Percentiles rank a stretch among this genome's conserved stretches.
These are phyloP conservation scores for Cyphellophora attinorum DNA, from an alignment of 2,329 filamentous ascomycete species.

Conservation along the genomic window DNA sequence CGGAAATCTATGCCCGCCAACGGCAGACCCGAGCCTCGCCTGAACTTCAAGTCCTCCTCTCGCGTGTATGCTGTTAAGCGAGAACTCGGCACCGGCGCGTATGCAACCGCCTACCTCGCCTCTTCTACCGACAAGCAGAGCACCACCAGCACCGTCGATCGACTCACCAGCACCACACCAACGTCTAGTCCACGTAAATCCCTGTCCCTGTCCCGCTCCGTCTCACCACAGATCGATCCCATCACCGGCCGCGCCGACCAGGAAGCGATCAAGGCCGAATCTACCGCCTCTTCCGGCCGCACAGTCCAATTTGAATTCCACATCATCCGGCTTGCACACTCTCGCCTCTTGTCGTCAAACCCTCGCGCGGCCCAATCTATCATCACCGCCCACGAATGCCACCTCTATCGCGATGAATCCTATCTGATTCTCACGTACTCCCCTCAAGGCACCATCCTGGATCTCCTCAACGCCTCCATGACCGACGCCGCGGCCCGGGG, in stretches of 20 bases:
- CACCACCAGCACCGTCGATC: slow-evolving; percentile 36
- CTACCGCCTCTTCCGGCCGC: slow-evolving; percentile 61
- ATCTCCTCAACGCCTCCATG: slow-evolving; percentile 80
- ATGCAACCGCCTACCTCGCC: slow-evolving; percentile 87
- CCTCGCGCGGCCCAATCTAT: slow-evolving; percentile 64
- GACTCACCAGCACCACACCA: slow-evolving; percentile 29
- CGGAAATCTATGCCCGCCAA: slow-evolving; percentile 26
- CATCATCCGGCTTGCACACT: slow-evolving; percentile 76
- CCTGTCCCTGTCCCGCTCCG: slow-evolving; percentile 42
- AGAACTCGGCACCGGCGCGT: slow-evolving; percentile 86
- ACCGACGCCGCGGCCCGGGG: slow-evolving; percentile 48
- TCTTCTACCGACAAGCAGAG: slow-evolving; percentile 55
- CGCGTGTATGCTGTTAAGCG: slow-evolving; percentile 68
- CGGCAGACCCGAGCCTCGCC: slow-evolving; percentile 48
- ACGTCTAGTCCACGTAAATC: slow-evolving; percentile 17
- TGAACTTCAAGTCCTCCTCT: slow-evolving; percentile 58
- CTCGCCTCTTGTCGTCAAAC: slow-evolving; percentile 54
- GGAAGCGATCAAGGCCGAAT: slow-evolving; percentile 92
- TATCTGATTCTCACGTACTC: slow-evolving; percentile 83
- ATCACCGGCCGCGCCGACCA: slow-evolving; percentile 47
- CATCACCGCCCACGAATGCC: slow-evolving; percentile 77
- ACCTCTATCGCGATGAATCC: slow-evolving; percentile 81
- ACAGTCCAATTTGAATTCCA: slow-evolving; percentile 73
- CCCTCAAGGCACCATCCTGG: slow-evolving; percentile 85
- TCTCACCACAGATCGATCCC: slow-evolving; percentile 9